Evolutionary conservation across 257 asterid genomes (phyloP).

Genomic region (Solanum peruvianum): DNA sequence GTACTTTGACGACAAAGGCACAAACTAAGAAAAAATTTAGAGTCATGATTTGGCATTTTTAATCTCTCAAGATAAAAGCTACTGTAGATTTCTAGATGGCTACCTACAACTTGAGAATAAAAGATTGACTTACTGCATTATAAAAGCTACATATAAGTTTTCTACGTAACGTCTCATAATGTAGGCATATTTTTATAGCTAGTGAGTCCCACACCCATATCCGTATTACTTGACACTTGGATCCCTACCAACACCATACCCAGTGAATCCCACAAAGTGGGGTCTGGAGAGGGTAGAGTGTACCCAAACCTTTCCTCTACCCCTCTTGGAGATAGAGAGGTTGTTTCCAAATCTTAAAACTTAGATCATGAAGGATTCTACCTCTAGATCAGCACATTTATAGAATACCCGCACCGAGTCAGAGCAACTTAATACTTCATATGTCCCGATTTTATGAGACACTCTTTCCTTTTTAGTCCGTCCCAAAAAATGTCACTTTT

Average conservation of each 20-base stretch:
- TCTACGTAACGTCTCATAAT: background rate
- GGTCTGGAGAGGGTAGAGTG: too few species aligned
- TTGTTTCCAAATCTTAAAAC: background rate
- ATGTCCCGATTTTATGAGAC: background rate
- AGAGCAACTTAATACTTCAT: background rate
- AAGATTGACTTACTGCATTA: background rate
- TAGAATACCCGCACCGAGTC: background rate
- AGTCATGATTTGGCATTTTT: background rate
- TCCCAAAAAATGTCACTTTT: background rate
- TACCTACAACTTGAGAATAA: background rate
- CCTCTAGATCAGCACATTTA: background rate
- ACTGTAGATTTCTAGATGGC: background rate
- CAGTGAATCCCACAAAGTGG: background rate
- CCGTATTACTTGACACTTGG: background rate
- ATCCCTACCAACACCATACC: background rate
- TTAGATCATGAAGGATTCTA: background rate
- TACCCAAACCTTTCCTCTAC: too few species aligned
- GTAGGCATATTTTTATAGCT: background rate
- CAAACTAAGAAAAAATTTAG: background rate
- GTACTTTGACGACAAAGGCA: background rate
- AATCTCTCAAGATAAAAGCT: background rate
- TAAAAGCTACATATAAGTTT: background rate
- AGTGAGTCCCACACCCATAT: background rate
- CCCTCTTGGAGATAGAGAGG: too few species aligned
- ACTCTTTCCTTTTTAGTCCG: background rate